These are phyloP conservation scores for Colletotrichum tanaceti DNA, from an alignment of 2,329 filamentous ascomycete species.

Conservation along the genomic window DNA sequence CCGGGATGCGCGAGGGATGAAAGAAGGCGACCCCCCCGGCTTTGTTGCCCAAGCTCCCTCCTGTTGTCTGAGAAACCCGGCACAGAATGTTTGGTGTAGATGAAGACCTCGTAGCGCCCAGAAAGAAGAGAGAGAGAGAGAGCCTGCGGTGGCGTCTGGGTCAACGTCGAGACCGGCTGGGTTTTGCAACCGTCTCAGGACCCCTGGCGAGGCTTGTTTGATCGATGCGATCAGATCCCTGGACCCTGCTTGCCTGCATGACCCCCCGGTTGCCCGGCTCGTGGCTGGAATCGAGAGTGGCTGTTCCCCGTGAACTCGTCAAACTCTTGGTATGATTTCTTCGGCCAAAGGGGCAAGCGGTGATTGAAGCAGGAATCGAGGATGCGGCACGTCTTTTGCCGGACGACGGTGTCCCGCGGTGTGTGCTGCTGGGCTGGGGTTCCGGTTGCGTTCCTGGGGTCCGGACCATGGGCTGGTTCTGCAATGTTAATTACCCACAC, in stretches of 20 bases:
- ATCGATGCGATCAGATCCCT: slow-evolving; percentile 37
- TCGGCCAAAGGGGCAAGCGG: neutral
- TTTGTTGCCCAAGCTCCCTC: slow-evolving; percentile 6
- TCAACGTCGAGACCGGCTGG: slow-evolving; percentile 24
- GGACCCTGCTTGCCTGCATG: too few species aligned
- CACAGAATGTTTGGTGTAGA: slow-evolving; percentile 2
- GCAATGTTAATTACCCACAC: too few species aligned
- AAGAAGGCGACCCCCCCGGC: neutral
- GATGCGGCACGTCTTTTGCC: slow-evolving; percentile 25
- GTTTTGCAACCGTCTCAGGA: slow-evolving; percentile 41
- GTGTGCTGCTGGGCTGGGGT: too few species aligned
- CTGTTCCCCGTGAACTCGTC: slow-evolving; percentile 1
- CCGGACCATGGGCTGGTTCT: too few species aligned
- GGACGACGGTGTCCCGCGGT: too few species aligned
- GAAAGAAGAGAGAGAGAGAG: slow-evolving; percentile 13
- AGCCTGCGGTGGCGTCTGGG: neutral
- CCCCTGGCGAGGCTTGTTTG: slow-evolving; percentile 38
- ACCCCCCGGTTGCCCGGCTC: too few species aligned
- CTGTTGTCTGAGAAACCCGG: slow-evolving; percentile 28
- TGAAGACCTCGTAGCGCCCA: neutral
- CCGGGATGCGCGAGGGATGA: neutral
- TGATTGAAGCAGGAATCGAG: slow-evolving; percentile 6
- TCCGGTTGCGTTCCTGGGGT: too few species aligned
- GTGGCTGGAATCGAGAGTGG: neutral
- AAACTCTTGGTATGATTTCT: too few species aligned